Evolutionary conservation across 108 stramenopile species (phyloP), one percentile per base, ranked within the genome.

Genomic region (Skeletonema tropicum): DNA sequence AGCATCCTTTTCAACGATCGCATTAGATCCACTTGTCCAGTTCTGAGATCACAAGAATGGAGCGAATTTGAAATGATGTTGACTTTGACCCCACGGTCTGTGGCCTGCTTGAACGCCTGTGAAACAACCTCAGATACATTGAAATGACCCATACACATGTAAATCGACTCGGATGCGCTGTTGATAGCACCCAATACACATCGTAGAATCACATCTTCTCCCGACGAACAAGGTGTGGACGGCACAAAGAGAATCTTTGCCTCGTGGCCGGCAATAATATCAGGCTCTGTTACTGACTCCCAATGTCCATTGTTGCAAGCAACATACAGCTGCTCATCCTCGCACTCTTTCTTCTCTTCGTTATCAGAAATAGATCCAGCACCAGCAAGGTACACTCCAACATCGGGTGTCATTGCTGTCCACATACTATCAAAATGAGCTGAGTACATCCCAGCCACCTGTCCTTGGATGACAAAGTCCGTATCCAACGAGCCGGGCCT

Each of bases 151-250:
- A 77, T 77, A 42, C 76, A 77, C 59, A 77, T 77, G 49, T 33
- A 65, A 23, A 77, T 66, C 5, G 71, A 55, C 12, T 73, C 39
- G 1, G 52, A 66, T 8, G 76, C 76, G 31, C 11, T 42, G 26
- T 72, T 35, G 0, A 77, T 77, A n/a, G 38, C 76, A 11, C 76
- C 76, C 4, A 77, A 36, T 14, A 77, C 64, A 66, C 65, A 66
- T 29, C 76, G 76, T 57, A 77, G 76, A 49, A 77, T 77, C 8
- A 58, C 63, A 57, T 77, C 76, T 77, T 77, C 76, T 52, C 76
- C 76, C 3, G 21, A 38, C 9, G 76, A 77, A 42, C 30, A 73
- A 29, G 76, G 76, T 33, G 30, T 30, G 14, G 76, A 77, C 6
- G 58, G 71, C 21, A 77, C 25, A 65, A 77, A 75, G 41, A 61